Evolutionary conservation across 2,329 filamentous ascomycete genomes (phyloP).

Genomic region (Zelopaecilomyces penicillatus): DNA sequence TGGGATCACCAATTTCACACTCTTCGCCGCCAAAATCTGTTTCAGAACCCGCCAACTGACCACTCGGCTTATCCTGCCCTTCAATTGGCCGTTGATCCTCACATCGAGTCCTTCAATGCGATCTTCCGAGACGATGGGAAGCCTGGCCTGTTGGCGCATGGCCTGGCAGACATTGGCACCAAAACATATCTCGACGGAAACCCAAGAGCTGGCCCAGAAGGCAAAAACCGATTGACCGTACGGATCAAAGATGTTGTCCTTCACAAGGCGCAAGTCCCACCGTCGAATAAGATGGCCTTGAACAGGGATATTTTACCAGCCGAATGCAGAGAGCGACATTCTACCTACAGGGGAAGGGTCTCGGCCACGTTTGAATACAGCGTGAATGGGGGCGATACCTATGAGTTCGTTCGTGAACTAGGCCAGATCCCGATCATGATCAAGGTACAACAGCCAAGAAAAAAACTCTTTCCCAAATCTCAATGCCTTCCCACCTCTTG

Average conservation of each 20-base stretch:
- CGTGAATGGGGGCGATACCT: conserved; percentile 78
- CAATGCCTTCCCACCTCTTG: no score
- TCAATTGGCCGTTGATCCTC: conserved; percentile 76
- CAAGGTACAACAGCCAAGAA: conserved; percentile 49
- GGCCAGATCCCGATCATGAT: conserved; percentile 91
- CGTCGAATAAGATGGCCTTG: conserved; percentile 73
- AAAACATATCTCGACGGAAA: conserved; percentile 82
- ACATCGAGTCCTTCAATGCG: conserved; percentile 92
- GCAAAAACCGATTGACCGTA: conserved; percentile 68
- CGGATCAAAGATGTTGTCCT: conserved; percentile 74
- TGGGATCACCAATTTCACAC: conserved; percentile 88
- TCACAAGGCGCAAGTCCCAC: conserved; percentile 71
- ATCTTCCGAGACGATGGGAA: conserved; percentile 66
- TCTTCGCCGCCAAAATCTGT: conserved; percentile 76
- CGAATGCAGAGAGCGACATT: conserved; percentile 90
- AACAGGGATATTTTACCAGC: conserved; percentile 83
- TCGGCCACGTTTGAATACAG: conserved; percentile 75
- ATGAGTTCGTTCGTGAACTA: conserved; percentile 75
- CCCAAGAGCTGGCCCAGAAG: conserved; percentile 47
- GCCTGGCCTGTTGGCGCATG: conserved; percentile 56
- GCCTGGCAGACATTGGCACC: conserved; percentile 78
- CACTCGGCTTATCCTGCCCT: conserved; percentile 81
- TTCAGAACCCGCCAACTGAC: conserved; percentile 80
- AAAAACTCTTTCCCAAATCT: no score
- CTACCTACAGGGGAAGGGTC: conserved; percentile 81